Conservation (phyloP, 345 rosid species). For the Psidium friedrichsthalianum region DNA sequence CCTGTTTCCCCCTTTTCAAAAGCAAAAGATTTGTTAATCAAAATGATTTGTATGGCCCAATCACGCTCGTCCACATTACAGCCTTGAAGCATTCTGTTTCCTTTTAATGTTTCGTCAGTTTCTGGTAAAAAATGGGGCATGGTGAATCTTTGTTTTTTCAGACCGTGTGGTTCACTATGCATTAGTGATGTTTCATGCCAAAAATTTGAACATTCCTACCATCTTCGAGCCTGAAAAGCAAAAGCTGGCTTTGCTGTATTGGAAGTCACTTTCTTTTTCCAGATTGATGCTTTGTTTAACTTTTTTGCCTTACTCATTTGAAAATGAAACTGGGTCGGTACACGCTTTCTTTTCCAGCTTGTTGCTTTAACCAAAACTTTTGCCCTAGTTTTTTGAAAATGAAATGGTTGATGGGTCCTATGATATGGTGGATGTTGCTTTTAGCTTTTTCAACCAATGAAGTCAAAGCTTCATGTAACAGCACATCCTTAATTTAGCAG, state of each 20-base stretch:
- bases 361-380: not conserved
- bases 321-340: not conserved
- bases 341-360: not conserved
- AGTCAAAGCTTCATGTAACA: not conserved
- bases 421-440: not conserved
- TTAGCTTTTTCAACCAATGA: not conserved
- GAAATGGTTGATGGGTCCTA: slow-evolving; percentile 1
- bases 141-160: not conserved
- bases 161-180: not conserved
- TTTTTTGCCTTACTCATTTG: not conserved
- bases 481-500: not conserved
- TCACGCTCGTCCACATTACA: not conserved
- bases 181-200: not conserved
- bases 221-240: not conserved
- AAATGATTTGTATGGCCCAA: not conserved
- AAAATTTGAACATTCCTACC: not conserved
- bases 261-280: not conserved
- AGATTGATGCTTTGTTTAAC: not conserved
- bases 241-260: not conserved
- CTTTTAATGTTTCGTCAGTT: not conserved
- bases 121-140: not conserved
- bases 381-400: not conserved
- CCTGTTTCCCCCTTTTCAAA: not conserved
- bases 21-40: not conserved
- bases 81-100: not conserved